Evolutionary conservation across 1,139 yeast genomes (phyloP), one percentile per base, ranked within the genome.

Genomic region (Candida sp.): DNA sequence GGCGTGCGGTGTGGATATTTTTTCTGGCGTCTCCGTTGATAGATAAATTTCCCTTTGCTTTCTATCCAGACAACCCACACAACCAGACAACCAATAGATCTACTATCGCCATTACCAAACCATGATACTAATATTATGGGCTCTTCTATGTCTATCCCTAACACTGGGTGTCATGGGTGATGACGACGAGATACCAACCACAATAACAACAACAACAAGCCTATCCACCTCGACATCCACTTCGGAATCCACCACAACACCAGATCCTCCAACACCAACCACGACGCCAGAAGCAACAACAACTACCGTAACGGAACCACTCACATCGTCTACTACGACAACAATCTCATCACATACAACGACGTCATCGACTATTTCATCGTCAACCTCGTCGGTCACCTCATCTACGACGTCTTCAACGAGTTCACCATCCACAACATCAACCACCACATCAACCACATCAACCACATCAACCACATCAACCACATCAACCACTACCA

Each of bases 391-490:
- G 17, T 17, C 17, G 17, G 17, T 2, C 17, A 17, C 17, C 17
- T 17, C 17, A 17, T 17, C 17, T 17, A 17, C 54, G 17, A 17
- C 17, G 17, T 17, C 17, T 17, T 17, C 17, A 17, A 17, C 17
- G 17, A 17, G 17, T 17, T 22, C 31, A 9, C 42, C 12, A 22
- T 26, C 38, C 23, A 23, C 42, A 6, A 25, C 22, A 5, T 17
- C 38, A 11, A 12, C 38, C 6, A 34, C 38, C 22, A n/a, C 38
- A 9, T 4, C 38, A 34, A 41, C 48, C 4, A 17, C 17, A 17
- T 28, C 53, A 6, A 26, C 52, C 7, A 42, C 54, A n/a, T 7
- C 31, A 28, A 28, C 7, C 31, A 28, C 9, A 17, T 28, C 53
- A 6, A 26, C 52, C 7, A 42, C 54, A n/a, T 7, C 31, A 28